Conservation (phyloP, 805 yeast genomes). For the Teunomyces funiuensis region DNA sequence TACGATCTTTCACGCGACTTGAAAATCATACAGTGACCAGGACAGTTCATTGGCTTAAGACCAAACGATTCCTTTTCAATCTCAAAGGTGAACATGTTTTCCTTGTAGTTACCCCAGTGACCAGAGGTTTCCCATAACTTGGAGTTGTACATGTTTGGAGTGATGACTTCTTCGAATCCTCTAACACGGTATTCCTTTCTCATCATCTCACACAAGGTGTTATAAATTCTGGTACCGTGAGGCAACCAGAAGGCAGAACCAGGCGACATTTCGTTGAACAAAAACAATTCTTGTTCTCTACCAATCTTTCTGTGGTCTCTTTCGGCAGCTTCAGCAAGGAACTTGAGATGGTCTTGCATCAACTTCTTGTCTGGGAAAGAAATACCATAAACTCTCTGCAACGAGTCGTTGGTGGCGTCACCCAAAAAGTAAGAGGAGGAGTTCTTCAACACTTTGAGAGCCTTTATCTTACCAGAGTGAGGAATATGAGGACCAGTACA, state of each 20-base stretch:
- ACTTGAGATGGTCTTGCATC: conserved; percentile 92
- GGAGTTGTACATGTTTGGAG: conserved; percentile 98
- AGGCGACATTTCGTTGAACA: conserved; percentile 95
- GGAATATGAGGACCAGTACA: conserved; percentile 98
- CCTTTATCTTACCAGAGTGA: conserved; percentile 94
- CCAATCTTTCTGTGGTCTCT: conserved; percentile 98
- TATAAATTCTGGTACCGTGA: conserved; percentile 97
- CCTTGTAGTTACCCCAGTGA: conserved; percentile 97
- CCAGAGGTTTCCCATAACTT: conserved; percentile 99
- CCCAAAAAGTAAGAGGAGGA: conserved; percentile 96
- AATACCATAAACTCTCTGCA: conserved; percentile 96
- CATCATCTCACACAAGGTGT: conserved; percentile 75
- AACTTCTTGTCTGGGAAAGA: conserved; percentile 97
- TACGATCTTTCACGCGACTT: conserved; percentile 92
- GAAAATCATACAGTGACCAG: conserved; percentile 91
- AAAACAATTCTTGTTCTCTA: conserved; percentile 91
- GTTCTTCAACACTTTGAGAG: conserved; percentile 90
- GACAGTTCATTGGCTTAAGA: conserved; percentile 92
- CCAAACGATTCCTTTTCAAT: conserved; percentile 96
- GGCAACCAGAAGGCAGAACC: conserved; percentile 99
- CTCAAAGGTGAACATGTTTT: conserved; percentile 94
- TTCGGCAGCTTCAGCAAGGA: conserved; percentile 91
- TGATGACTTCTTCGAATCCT: conserved; percentile 97
- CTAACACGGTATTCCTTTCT: conserved; percentile 85
- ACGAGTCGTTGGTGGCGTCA: conserved; percentile 86